Evolutionary conservation across 2,329 filamentous ascomycete species (phyloP).

Genomic region (Stagonosporopsis tanaceti): DNA sequence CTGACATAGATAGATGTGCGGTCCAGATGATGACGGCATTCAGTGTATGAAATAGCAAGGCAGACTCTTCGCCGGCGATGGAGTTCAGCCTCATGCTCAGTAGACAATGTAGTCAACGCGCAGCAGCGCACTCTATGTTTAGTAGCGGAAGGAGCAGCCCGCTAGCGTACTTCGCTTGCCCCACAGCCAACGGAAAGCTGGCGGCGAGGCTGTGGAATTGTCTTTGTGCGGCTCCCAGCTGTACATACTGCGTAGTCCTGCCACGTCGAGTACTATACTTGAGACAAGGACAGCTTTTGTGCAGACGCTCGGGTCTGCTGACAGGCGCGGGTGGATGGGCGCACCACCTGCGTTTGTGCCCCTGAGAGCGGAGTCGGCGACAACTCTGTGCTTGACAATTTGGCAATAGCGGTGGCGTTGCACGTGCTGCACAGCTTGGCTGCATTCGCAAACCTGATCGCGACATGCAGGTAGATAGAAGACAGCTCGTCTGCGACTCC

Average conservation of each 20-base stretch:
- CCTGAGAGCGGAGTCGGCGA: slow-evolving; percentile 5
- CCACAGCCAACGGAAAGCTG: slow-evolving; percentile 3
- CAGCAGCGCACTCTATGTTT: slow-evolving; percentile 14
- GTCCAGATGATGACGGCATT: not conserved
- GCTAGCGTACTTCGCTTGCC: slow-evolving; percentile 15
- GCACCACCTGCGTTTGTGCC: not conserved
- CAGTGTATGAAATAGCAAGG: slow-evolving; percentile 12
- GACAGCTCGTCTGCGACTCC: slow-evolving; percentile 1
- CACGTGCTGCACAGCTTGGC: slow-evolving; percentile 8
- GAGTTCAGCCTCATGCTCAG: slow-evolving; percentile 10
- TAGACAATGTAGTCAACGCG: not conserved
- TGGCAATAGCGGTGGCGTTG: slow-evolving; percentile 12
- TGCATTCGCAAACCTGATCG: slow-evolving; percentile 1
- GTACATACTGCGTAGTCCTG: slow-evolving; percentile 1
- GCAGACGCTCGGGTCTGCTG: not conserved
- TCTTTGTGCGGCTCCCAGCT: not conserved
- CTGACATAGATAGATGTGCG: not conserved
- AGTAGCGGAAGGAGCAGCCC: slow-evolving; percentile 19
- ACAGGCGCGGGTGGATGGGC: too few species aligned
- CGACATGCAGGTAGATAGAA: slow-evolving; percentile 6
- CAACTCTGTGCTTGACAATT: slow-evolving; percentile 8
- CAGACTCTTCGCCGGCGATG: slow-evolving; percentile 6
- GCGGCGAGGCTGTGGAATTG: slow-evolving; percentile 10
- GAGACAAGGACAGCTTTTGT: not conserved
- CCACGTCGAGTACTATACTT: not conserved